Evolutionary conservation across 306 rosid genomes (phyloP).

Genomic region (Ochetophila trinervis): DNA sequence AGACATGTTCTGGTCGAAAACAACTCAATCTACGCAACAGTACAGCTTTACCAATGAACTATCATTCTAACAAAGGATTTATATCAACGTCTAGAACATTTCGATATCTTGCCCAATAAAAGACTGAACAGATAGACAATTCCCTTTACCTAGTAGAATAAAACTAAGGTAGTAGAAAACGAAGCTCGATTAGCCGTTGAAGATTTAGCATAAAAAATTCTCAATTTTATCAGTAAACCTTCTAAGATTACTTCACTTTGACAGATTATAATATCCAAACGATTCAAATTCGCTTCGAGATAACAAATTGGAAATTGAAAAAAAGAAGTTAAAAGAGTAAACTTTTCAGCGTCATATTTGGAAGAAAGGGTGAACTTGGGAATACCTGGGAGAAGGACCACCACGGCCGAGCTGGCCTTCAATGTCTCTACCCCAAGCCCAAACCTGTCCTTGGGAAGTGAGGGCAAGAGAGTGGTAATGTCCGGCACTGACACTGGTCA

Average conservation of each 20-base stretch:
- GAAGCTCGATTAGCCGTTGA: neutral
- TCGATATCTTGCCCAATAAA: no score
- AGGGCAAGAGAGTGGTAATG: constrained; percentile 86
- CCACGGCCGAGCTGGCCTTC: constrained; percentile 90
- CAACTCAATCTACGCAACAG: no score
- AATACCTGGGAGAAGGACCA: constrained; percentile 44
- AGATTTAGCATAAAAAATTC: neutral
- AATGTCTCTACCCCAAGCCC: constrained; percentile 92
- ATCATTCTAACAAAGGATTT: no score
- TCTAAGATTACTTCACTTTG: neutral
- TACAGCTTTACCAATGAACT: no score
- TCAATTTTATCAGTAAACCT: neutral
- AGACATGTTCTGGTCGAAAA: no score
- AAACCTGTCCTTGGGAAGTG: constrained; percentile 54
- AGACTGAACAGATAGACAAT: no score
- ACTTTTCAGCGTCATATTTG: no score
- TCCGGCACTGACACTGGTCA: constrained; percentile 56
- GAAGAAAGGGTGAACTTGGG: neutral
- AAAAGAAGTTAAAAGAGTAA: constrained; percentile 1
- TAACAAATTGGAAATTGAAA: neutral
- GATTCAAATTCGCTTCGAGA: neutral
- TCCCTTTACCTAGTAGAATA: no score
- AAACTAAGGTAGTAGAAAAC: neutral
- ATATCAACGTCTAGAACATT: no score
- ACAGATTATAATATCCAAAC: neutral